These are phyloP conservation scores for Penicillium nucicola DNA, from an alignment of 495 filamentous ascomycete genomes.

Conservation along the genomic window DNA sequence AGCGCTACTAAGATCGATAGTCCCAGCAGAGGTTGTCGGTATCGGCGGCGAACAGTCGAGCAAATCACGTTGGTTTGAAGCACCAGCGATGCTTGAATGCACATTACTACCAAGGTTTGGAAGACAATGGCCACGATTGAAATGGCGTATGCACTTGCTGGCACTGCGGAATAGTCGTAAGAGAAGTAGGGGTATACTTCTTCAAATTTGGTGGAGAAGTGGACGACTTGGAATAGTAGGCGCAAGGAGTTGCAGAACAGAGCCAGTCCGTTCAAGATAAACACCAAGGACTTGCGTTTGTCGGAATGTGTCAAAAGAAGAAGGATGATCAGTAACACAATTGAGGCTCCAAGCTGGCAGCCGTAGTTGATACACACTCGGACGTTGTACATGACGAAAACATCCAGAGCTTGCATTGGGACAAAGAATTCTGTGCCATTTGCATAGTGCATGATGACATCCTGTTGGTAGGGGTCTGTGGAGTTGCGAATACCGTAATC, in stretches of 20 bases:
- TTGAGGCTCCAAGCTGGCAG: conserved; percentile 68
- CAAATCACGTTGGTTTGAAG: conserved; percentile 70
- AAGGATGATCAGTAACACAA: conserved; percentile 64
- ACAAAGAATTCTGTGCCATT: conserved; percentile 55
- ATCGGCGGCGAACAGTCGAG: conserved; percentile 40
- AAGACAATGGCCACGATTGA: conserved; percentile 54
- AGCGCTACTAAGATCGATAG: conserved; percentile 53
- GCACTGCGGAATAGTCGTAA: conserved; percentile 53
- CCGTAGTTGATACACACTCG: conserved; percentile 66
- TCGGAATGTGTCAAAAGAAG: conserved; percentile 59
- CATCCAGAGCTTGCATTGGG: conserved; percentile 45
- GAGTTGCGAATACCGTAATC: background rate
- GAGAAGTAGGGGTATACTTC: conserved; percentile 58
- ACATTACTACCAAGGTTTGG: conserved; percentile 54
- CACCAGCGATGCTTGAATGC: conserved; percentile 63
- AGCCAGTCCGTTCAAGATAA: conserved; percentile 60
- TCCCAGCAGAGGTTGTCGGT: conserved; percentile 40
- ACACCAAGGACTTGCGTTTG: conserved; percentile 59
- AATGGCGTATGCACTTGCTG: conserved; percentile 41
- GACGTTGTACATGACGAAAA: conserved; percentile 47
- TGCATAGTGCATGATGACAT: conserved; percentile 47
- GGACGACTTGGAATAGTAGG: conserved; percentile 54
- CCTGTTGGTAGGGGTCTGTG: conserved; percentile 37
- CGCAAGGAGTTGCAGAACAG: conserved; percentile 60
- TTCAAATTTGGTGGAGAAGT: conserved; percentile 55